phyloP scores from a whole-genome alignment of 768 basidiomycete genomes.

The Rhodotorula kratochvilovae region DNA sequence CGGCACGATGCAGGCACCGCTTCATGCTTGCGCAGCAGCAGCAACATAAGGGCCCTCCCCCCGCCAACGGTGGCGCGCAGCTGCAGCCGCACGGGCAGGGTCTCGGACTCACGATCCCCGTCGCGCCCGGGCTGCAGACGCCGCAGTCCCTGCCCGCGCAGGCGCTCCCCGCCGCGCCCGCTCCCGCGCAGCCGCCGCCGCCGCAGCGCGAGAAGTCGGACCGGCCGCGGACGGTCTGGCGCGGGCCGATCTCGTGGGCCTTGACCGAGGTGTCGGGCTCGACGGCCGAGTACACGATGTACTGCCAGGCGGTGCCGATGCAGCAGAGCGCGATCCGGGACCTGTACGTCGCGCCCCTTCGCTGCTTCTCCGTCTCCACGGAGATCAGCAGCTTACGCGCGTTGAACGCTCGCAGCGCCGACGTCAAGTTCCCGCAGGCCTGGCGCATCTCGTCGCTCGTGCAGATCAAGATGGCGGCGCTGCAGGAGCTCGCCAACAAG shows the following conservation, averaged over 20 bases:
- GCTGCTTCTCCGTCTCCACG: no score
- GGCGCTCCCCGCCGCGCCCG: not conserved
- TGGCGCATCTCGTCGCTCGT: constrained; percentile 22
- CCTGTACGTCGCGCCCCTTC: constrained; percentile 12
- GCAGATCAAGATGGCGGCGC: constrained; percentile 20
- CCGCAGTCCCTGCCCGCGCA: not conserved
- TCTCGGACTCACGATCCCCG: constrained; percentile 23
- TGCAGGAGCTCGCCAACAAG: constrained; percentile 33
- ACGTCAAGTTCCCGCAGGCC: constrained; percentile 19
- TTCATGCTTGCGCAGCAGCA: constrained; percentile 19
- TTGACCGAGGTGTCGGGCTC: constrained; percentile 1
- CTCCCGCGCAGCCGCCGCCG: not conserved
- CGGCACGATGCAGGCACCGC: constrained; percentile 7
- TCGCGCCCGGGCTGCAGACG: constrained; percentile 8
- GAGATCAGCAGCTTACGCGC: no score
- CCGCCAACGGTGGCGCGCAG: not conserved
- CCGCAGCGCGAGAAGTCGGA: not conserved
- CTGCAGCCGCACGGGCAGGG: constrained; percentile 6
- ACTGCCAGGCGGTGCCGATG: constrained; percentile 28
- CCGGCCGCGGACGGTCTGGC: constrained; percentile 14
- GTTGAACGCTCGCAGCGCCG: not conserved
- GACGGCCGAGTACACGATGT: constrained; percentile 27
- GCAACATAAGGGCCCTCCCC: not conserved
- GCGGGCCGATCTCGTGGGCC: constrained; percentile 30
- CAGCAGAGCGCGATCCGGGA: constrained; percentile 25